A percentile compares a stretch with the other conserved stretches of the same genome.
Conservation (phyloP, 495 filamentous ascomycete species). For the Penicillium desertorum region DNA sequence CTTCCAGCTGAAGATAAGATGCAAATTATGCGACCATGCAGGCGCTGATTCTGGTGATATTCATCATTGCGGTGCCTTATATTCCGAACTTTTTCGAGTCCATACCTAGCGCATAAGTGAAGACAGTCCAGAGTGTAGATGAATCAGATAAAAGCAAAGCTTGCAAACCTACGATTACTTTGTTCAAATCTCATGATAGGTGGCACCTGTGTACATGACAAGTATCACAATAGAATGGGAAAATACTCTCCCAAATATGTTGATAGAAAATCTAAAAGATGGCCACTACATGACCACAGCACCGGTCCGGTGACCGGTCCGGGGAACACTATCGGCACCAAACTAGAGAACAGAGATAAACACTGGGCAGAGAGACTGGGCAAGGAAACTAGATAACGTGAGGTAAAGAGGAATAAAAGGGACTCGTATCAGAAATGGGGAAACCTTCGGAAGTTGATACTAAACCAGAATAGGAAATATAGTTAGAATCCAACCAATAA, state of each 20-base stretch:
- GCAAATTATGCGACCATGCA: background rate
- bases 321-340: conserved; percentile 1
- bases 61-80: background rate
- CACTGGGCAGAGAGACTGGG: background rate
- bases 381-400: background rate
- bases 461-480: background rate
- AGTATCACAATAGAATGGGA: background rate
- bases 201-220: background rate
- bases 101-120: background rate
- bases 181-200: no score
- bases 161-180: no score
- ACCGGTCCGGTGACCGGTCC: conserved; percentile 25
- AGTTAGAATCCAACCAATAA: background rate
- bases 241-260: background rate
- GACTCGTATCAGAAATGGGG: background rate
- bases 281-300: background rate
- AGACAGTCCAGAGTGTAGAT: no score
- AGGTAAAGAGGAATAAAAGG: background rate
- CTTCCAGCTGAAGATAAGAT: background rate
- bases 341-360: background rate
- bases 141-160: no score
- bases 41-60: background rate
- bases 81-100: background rate
- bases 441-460: background rate
- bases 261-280: background rate